Conservation (phyloP, 768 basidiomycete genomes). For the Boletus eberwhitei region DNA sequence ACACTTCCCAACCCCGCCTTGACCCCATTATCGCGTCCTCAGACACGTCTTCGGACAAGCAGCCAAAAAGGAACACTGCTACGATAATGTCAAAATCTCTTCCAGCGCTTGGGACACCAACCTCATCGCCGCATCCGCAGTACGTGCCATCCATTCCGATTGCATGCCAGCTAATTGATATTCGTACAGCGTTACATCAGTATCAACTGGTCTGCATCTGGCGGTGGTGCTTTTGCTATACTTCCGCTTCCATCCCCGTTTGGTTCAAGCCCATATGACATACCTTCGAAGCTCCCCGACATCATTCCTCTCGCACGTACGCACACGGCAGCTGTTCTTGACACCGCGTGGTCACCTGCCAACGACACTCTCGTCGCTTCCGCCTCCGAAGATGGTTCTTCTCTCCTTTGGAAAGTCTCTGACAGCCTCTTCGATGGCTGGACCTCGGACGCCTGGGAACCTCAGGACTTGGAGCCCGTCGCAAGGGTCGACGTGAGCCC, state of each 20-base stretch:
- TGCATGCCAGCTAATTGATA: neutral
- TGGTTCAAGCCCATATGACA: conserved; percentile 42
- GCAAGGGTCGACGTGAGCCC: conserved; percentile 72
- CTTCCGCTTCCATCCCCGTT: conserved; percentile 80
- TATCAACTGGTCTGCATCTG: conserved; percentile 91
- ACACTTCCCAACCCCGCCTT: neutral
- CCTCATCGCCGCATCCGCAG: conserved; percentile 78
- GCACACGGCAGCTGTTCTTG: conserved; percentile 80
- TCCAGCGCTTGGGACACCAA: conserved; percentile 97
- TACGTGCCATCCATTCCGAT: conserved; percentile 27
- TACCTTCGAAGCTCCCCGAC: conserved; percentile 86
- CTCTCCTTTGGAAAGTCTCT: conserved; percentile 88
- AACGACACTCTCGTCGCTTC: conserved; percentile 89
- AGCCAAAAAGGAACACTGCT: conserved; percentile 77
- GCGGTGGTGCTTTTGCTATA: conserved; percentile 93
- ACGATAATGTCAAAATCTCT: conserved; percentile 83
- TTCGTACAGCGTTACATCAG: conserved; percentile 71
- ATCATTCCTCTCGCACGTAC: conserved; percentile 88
- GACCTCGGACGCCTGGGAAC: conserved; percentile 79
- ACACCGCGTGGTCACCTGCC: conserved; percentile 96
- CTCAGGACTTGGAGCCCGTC: conserved; percentile 84
- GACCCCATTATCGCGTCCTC: neutral
- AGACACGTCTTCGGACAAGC: conserved; percentile 92
- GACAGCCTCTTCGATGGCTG: conserved; percentile 71
- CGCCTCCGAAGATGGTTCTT: conserved; percentile 91